Base-by-base conservation (phyloP, 805 yeast species). In the Ogataea nakhonphanomensis region DNA sequence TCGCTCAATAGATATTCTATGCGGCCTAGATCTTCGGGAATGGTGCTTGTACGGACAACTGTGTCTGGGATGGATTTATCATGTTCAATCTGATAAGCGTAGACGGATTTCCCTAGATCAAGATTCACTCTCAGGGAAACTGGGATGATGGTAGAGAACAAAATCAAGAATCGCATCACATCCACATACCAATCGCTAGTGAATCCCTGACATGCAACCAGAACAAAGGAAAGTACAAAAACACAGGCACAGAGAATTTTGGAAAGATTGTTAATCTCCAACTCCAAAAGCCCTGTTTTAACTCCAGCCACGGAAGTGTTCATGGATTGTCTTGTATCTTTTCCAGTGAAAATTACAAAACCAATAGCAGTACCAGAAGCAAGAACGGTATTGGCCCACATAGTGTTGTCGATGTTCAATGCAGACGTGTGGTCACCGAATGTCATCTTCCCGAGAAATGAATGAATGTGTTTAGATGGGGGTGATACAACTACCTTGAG, bases 381-480 rank as follows among this genome's bases (percentile, higher is more conserved):
- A 11, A 95, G 69, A 1, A 95, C 97, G 0, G 99, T 93, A 59
- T 93, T 93, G 10, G 98, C 97, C 99, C 99, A 93, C 59, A 95
- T 63, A 0, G 99, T 88, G 56, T 91, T 90, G 61, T 93, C 99
- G 8, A 93, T 79, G 3, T 83, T 72, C 10, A 93, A 66, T 4
- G 93, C 85, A 15, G 74, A 67, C 1, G 80, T 70, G 21, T 76
- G 72, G 30, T 74, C 75, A 37, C 78, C 80, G 44, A 73, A 70
- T 2, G 78, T 68, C 15, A 90, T 58, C 48, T 80, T 83, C 8
- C 99, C 99, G 35, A 77, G 60, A 62, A 93, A 93, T 2, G 72
- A 62, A 54, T 90, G 91, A 46, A 93, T 93, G 5, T 85, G 75
- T 59, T 85, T 90, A 17, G 83, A 76, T 1, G 99, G 99, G 1